These are phyloP conservation scores for Nadsonia fulvescens DNA, from an alignment of 805 yeast genomes.

Conservation along the genomic window DNA sequence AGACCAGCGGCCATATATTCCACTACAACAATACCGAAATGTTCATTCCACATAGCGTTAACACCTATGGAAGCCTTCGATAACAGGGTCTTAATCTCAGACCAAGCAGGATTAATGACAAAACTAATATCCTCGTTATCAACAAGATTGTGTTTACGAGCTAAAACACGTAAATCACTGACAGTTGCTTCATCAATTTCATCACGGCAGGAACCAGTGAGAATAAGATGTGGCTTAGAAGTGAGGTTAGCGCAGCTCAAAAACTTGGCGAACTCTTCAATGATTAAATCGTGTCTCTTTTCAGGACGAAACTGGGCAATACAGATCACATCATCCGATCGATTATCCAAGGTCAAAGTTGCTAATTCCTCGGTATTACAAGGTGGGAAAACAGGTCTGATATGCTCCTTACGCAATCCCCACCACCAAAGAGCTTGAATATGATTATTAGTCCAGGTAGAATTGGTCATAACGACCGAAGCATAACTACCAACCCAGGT, in stretches of 20 bases:
- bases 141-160: constrained; percentile 26
- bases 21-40: constrained; percentile 93
- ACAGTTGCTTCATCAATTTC: constrained; percentile 46
- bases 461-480: constrained; percentile 54
- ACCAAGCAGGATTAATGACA: constrained; percentile 58
- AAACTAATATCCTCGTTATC: constrained; percentile 28
- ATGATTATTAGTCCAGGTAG: constrained; percentile 83
- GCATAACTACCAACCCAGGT: constrained; percentile 48
- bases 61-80: constrained; percentile 51
- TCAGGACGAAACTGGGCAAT: constrained; percentile 93
- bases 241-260: constrained; percentile 17
- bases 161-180: constrained; percentile 26
- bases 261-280: constrained; percentile 45
- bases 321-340: constrained; percentile 26
- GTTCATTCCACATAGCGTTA: constrained; percentile 99
- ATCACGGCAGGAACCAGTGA: constrained; percentile 75
- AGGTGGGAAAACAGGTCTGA: constrained; percentile 64
- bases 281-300: constrained; percentile 63
- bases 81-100: constrained; percentile 36
- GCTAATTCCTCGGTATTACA: constrained; percentile 50
- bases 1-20: constrained; percentile 78
- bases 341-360: constrained; percentile 12
- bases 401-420: constrained; percentile 21
- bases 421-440: constrained; percentile 44
- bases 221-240: constrained; percentile 36